phyloP scores from a whole-genome alignment of 2,329 filamentous ascomycete genomes.

The Apiospora arundinis region DNA sequence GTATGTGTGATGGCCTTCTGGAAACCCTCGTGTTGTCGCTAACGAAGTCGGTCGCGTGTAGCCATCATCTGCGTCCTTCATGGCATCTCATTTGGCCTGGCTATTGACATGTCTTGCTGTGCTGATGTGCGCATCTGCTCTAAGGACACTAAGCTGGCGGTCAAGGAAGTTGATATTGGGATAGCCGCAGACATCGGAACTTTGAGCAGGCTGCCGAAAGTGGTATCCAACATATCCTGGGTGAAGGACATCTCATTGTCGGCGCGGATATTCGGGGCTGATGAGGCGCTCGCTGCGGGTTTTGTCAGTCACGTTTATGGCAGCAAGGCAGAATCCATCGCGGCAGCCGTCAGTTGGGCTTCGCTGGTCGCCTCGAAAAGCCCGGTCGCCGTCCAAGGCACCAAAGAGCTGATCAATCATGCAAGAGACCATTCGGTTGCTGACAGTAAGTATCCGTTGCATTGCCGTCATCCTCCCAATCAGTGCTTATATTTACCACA shows the following conservation, averaged over 20 bases:
- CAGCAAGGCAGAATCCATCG: constrained; percentile 42
- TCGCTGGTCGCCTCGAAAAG: constrained; percentile 77
- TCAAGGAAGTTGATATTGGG: constrained; percentile 86
- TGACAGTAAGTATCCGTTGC: constrained; percentile 65
- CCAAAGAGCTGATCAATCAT: constrained; percentile 40
- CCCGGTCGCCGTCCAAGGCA: constrained; percentile 62
- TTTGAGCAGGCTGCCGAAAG: constrained; percentile 73
- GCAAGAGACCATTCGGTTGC: constrained; percentile 78
- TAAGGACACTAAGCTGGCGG: constrained; percentile 65
- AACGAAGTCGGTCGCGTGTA: constrained; percentile 37
- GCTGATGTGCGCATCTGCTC: constrained; percentile 74
- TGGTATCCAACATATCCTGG: constrained; percentile 75
- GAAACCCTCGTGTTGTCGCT: background rate
- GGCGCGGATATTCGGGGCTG: constrained; percentile 71
- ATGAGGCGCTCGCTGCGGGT: constrained; percentile 73
- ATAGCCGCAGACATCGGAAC: constrained; percentile 82
- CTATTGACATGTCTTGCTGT: constrained; percentile 74
- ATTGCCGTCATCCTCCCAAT: constrained; percentile 8
- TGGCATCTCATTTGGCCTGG: constrained; percentile 78
- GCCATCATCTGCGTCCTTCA: constrained; percentile 85
- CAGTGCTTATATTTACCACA: constrained; percentile 40
- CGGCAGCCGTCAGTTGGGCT: constrained; percentile 36
- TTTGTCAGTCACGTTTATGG: constrained; percentile 72
- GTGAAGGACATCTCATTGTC: constrained; percentile 80
- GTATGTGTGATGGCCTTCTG: constrained; percentile 49